Base-by-base conservation (phyloP, 345 rosid species). In the Garcia nutans region DNA sequence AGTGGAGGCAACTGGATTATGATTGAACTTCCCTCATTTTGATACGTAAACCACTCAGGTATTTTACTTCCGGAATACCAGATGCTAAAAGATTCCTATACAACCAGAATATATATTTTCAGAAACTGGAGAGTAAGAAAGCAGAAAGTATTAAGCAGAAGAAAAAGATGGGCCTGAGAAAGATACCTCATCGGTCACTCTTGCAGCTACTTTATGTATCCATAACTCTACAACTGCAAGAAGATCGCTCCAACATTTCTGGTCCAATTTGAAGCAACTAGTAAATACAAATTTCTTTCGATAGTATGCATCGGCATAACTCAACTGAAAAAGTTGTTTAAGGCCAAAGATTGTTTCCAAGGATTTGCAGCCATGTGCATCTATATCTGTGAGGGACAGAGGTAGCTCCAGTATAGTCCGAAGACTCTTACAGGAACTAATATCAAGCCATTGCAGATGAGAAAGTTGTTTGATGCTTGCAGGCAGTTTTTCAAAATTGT, bases 381-480 rank as follows among this genome's bases (percentile, higher is more conserved):
- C n/a, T 19, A 65, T 4, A 65, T 65, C 16, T 37, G 17, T 65
- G 5, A 79, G 62, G n/a, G 72, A 8, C 10, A 45, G 56, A 59
- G 83, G 87, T 74, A 80, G 83, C 62, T 81, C 83, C 1, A 80
- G 83, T 73, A 86, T 37, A 24, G 77, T 75, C 67, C 54, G 76
- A 58, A 86, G 87, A 69, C 68, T 66, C 77, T 31, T 74, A 65
- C 86, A 86, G n/a, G 65, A 68, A 63, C 54, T 52, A 24, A 86
- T 15, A 17, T 49, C 0, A 20, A 84, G 78, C 42, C 12, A 56
- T 13, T 1, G 45, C 28, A 84, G 79, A 11, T 65, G 26, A 52
- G 77, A 57, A 37, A 82, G 86, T 19, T 73, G 71, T 59, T 42
- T 7, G 6, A 65, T 7, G 22, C 68, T 10, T 65, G 68, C 68